Base-by-base conservation (phyloP, 495 filamentous ascomycete species). In the Extremus antarcticus region DNA sequence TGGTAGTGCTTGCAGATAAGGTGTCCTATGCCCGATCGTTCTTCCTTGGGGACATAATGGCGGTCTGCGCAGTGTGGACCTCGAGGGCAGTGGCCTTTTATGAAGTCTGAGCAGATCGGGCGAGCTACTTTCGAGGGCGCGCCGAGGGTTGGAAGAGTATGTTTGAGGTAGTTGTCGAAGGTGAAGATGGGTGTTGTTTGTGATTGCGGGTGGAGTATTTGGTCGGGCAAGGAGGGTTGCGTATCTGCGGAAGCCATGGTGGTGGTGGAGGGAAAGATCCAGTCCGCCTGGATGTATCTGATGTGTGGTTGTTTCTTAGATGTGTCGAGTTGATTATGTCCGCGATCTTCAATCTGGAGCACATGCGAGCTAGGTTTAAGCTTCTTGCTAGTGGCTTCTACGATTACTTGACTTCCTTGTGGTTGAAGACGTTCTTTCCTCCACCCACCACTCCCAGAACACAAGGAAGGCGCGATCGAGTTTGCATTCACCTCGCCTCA, bases 1-100 rank as follows among this genome's bases (percentile, higher is more conserved):
- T 97, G 82, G 82, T 94, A 98, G 78, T 97, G 92, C 73, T 98
- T 98, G 82, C 92, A 98, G 54, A 98, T 89, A 16, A 70, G 66
- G 32, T 60, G 69, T 59, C 63, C 63, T 65, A 65, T 69, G 55
- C 64, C 69, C 10, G 59, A 61, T 0, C 56, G 56, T 39, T 63
- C 56, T 45, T 53, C 43, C 13, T 64, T 63, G 13, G 65, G 63
- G 25, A 64, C 58, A 35, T 70, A 62, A 57, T 74, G 71, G 40
- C 69, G 67, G 60, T 74, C 87, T 1, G 88, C 82, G 61, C 89
- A 95, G 21, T 76, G 71, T 43, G 81, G 76, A 40, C 88, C 88
- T 20, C 85, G 71, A 0, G 88, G 89, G 65, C 89, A 95, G 72
- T 86, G 81, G 49, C 85, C 85, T 57, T 84, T 77, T 61, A 82